A percentile compares a stretch with the other conserved stretches of the same genome.
Conservation (phyloP, 164 flowering plant species). For the Kalanchoe fedtschenkoi region DNA sequence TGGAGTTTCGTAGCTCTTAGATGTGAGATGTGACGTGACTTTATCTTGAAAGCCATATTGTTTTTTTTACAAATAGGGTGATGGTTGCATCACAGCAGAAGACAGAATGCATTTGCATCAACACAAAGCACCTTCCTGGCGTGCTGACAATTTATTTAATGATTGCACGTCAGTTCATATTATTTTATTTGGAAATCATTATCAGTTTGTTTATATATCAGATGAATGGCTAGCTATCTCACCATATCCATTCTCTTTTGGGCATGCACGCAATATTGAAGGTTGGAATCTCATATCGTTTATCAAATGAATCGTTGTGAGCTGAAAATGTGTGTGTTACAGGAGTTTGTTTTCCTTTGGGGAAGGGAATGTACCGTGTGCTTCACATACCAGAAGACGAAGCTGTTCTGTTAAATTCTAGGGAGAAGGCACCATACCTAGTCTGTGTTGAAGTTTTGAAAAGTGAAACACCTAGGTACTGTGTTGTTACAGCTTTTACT, state of each 20-base stretch:
- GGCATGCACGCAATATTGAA: background rate
- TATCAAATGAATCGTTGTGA: background rate
- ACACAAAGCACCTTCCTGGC: background rate
- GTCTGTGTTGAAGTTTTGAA: conserved; percentile 92
- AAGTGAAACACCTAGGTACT: conserved; percentile 73
- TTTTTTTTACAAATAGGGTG: background rate
- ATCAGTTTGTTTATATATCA: too few species aligned
- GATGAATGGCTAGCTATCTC: too few species aligned
- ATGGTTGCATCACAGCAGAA: background rate
- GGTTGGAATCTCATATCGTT: background rate
- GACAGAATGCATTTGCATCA: background rate
- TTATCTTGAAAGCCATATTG: background rate
- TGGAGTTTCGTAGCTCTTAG: too few species aligned
- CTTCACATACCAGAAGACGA: conserved; percentile 95
- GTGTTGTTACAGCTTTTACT: background rate
- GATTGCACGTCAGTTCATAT: background rate
- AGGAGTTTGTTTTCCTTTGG: conserved; percentile 97
- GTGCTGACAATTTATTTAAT: background rate
- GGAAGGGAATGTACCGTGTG: conserved; percentile 88
- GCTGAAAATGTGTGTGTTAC: conserved; percentile 2
- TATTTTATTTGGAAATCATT: too few species aligned
- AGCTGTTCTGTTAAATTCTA: conserved; percentile 90
- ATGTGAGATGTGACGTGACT: too few species aligned
- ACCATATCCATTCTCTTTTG: too few species aligned
- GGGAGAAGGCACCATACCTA: conserved; percentile 96